A percentile compares a stretch with the other conserved stretches of the same genome.
phyloP scores from a whole-genome alignment of 768 basidiomycete species.

The Mycena rosella region DNA sequence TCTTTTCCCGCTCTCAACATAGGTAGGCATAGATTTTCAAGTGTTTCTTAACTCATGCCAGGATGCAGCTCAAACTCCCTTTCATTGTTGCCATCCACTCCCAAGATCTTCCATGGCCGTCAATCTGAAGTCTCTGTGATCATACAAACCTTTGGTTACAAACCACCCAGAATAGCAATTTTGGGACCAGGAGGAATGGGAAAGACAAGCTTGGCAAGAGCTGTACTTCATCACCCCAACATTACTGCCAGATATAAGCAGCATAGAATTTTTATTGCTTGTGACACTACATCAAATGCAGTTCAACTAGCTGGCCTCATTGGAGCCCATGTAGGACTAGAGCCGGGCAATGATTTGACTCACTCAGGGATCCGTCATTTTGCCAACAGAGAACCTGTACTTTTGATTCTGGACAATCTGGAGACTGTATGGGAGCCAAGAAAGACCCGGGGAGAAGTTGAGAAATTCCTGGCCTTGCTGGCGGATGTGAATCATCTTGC shows the following conservation, averaged over 20 bases:
- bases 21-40: too few relatives aligned
- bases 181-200: not conserved
- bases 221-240: not conserved
- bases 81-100: not conserved
- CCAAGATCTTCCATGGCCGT: slow-evolving; percentile 1
- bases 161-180: not conserved
- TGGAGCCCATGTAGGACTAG: not conserved
- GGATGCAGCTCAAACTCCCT: not conserved
- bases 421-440: not conserved
- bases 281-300: not conserved
- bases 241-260: not conserved
- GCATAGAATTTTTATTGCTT: not conserved
- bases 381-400: not conserved
- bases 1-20: too few relatives aligned
- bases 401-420: not conserved
- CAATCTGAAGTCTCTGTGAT: not conserved
- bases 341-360: not conserved
- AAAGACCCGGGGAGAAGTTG: not conserved
- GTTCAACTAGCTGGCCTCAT: not conserved
- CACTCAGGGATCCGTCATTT: not conserved
- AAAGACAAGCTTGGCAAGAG: not conserved
- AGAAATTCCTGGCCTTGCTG: not conserved
- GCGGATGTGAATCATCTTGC: not conserved
- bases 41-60: not conserved
- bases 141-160: not conserved